Base-by-base conservation (phyloP, 2,329 filamentous ascomycete species). In the Penicillium aurantiogriseum region DNA sequence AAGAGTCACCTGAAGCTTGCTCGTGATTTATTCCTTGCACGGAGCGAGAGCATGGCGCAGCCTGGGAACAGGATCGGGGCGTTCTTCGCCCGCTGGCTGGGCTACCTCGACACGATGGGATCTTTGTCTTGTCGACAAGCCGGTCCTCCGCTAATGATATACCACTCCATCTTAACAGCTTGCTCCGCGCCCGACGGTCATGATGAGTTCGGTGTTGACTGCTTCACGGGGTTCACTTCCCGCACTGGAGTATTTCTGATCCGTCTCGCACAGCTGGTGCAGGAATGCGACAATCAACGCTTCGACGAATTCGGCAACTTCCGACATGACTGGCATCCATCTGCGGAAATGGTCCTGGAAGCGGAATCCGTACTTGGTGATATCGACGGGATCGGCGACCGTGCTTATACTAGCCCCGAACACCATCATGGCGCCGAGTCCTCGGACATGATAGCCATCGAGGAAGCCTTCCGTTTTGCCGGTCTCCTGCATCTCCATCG, bases 21-120 rank as follows among this genome's bases (percentile, higher is more conserved):
- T 1, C 85, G 91, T 2, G 84, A 88, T 65, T 85, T 95, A 64
- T 92, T 93, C 66, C 79, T 86, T 15, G 83, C 85, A 4, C 85
- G 89, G 7, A 84, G 85, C 21, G 81, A 85, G 10, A 81, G 83
- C 51, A 75, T 80, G 29, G 82, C 83, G 74, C 74, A 66, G 81
- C 77, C 64, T 73, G 80, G 54, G 67, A 82, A 67, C 81, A 87
- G 67, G 79, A 84, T 67, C 80, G 90, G 54, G 82, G 87, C 88
- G 52, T 94, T 95, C 68, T 81, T 94, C 10, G 87, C 85, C 63
- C 85, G 89, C 57, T 95, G 91, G 91, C 88, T 94, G 62, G 88
- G 88, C 2, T 94, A 94, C 73, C 81, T 95, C 21, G 90, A 94
- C 68, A 86, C 94, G 1, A 78, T 94, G 54, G 91, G 90, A 25